Percentiles rank a stretch among this genome's conserved stretches.
These are phyloP conservation scores for Neurospora terricola DNA, from an alignment of 495 filamentous ascomycete species.

Conservation along the genomic window DNA sequence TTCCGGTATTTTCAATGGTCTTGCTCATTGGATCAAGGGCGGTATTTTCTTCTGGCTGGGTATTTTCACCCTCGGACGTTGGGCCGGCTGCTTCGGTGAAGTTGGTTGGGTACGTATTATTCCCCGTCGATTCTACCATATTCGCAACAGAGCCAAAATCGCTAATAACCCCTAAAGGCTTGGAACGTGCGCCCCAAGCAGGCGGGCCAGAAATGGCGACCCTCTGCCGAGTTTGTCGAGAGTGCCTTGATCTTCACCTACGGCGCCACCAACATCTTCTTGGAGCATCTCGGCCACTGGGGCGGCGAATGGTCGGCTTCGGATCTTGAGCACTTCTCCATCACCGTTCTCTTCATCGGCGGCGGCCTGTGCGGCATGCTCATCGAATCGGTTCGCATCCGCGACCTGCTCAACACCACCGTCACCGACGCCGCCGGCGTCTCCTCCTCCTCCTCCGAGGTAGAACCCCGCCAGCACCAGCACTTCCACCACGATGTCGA, in stretches of 20 bases:
- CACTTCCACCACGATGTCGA: slow-evolving; percentile 17
- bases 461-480: slow-evolving; percentile 13
- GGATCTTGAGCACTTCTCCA: slow-evolving; percentile 88
- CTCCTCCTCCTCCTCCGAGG: background rate
- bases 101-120: slow-evolving; percentile 62
- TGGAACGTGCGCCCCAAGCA: slow-evolving; percentile 79
- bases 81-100: slow-evolving; percentile 82
- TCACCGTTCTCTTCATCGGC: slow-evolving; percentile 89
- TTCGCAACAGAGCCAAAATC: background rate
- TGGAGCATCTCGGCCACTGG: slow-evolving; percentile 74
- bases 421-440: slow-evolving; percentile 27
- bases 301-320: slow-evolving; percentile 61
- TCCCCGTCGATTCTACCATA: background rate
- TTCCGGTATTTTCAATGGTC: slow-evolving; percentile 50
- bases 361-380: slow-evolving; percentile 94
- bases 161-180: slow-evolving; percentile 34
- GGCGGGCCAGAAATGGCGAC: slow-evolving; percentile 52
- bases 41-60: slow-evolving; percentile 98
- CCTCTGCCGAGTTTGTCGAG: slow-evolving; percentile 80
- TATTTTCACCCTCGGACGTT: slow-evolving; percentile 76
- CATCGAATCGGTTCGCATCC: slow-evolving; percentile 66
- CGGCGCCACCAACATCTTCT: slow-evolving; percentile 80
- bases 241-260: slow-evolving; percentile 83
- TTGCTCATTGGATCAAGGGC: slow-evolving; percentile 93
- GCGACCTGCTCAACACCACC: slow-evolving; percentile 60